phyloP scores from a whole-genome alignment of 768 basidiomycete genomes.

The Neoboletus magnificus region DNA sequence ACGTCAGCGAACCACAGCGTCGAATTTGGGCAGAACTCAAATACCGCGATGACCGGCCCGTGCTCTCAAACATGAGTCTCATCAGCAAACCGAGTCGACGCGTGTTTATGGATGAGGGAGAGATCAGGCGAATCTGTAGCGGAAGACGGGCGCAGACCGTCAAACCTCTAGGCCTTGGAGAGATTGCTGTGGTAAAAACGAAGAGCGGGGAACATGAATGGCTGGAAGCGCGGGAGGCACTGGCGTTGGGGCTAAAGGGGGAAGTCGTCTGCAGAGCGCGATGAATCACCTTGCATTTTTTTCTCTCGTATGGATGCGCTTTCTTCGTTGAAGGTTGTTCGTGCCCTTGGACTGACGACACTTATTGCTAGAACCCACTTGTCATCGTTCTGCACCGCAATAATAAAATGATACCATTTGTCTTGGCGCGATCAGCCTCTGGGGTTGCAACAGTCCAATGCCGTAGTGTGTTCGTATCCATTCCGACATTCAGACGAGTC shows the following conservation, averaged over 20 bases:
- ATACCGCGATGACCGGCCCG: constrained; percentile 86
- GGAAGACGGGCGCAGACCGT: constrained; percentile 80
- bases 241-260: constrained; percentile 71
- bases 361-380: neutral
- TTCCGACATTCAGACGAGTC: neutral
- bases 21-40: constrained; percentile 95
- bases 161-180: constrained; percentile 85
- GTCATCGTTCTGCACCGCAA: neutral
- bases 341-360: constrained; percentile 1
- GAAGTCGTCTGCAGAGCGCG: constrained; percentile 85
- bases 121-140: constrained; percentile 75
- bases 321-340: neutral
- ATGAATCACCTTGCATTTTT: constrained; percentile 25
- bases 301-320: neutral
- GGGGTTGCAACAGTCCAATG: neutral
- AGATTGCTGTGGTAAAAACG: constrained; percentile 84
- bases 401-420: neutral
- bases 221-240: constrained; percentile 91
- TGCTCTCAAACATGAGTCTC: constrained; percentile 74
- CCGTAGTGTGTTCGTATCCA: neutral
- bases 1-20: constrained; percentile 57
- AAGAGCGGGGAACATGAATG: constrained; percentile 71
- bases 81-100: constrained; percentile 82
- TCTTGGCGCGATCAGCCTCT: neutral
- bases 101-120: constrained; percentile 68